phyloP scores from a whole-genome alignment of 805 yeast species.

The Candida quercuum region DNA sequence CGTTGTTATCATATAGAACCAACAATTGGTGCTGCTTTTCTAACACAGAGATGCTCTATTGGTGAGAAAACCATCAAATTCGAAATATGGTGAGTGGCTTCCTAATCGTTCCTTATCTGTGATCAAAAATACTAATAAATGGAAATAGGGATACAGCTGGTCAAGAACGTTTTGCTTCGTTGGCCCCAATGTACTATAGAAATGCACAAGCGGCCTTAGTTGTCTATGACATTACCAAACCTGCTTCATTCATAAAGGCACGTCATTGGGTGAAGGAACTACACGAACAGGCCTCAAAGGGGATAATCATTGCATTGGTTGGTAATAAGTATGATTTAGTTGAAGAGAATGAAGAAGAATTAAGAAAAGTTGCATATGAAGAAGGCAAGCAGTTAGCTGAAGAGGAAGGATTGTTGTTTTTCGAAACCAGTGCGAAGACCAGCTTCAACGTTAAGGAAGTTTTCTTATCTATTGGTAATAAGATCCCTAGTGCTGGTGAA shows the following conservation, averaged over 20 bases:
- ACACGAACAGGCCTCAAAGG: conserved; percentile 92
- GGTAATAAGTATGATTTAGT: conserved; percentile 88
- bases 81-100: conserved; percentile 60
- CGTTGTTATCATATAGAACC: conserved; percentile 58
- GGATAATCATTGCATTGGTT: conserved; percentile 86
- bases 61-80: conserved; percentile 84
- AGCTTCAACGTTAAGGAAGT: conserved; percentile 87
- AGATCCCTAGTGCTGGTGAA: conserved; percentile 53
- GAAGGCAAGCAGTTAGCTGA: conserved; percentile 87
- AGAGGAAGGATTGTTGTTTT: conserved; percentile 85
- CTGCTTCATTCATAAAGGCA: conserved; percentile 91
- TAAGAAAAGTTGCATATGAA: conserved; percentile 74
- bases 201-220: conserved; percentile 97
- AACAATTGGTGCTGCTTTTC: conserved; percentile 95
- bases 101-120: neutral
- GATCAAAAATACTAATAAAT: conserved; percentile 1
- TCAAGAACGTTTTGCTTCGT: conserved; percentile 91
- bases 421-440: conserved; percentile 93
- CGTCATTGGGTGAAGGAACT: conserved; percentile 97
- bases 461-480: conserved; percentile 82
- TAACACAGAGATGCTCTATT: conserved; percentile 88
- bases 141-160: conserved; percentile 81
- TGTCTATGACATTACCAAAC: conserved; percentile 92
- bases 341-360: conserved; percentile 44
- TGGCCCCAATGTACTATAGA: conserved; percentile 96